These are phyloP conservation scores for Tuctoria greenei DNA, from an alignment of 176 grass and related monocot species.

Conservation along the genomic window DNA sequence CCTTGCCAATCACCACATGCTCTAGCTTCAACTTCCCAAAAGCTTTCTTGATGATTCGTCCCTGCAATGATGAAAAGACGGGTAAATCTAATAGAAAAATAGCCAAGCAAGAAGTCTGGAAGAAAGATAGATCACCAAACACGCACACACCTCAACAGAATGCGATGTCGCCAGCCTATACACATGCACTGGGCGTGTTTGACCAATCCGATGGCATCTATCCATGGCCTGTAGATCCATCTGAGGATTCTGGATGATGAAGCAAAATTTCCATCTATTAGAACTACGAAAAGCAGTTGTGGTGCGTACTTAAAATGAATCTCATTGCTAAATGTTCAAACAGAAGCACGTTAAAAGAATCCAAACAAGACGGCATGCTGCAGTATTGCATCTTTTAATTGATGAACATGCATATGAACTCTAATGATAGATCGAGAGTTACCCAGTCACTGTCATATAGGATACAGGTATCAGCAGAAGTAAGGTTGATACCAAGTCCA, in stretches of 20 bases:
- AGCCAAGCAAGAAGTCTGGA: background rate
- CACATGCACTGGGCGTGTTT: slow-evolving; percentile 84
- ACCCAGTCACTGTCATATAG: slow-evolving; percentile 96
- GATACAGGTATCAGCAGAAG: slow-evolving; percentile 89
- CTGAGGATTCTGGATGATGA: slow-evolving; percentile 79
- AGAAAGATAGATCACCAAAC: background rate
- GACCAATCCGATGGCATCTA: slow-evolving; percentile 93
- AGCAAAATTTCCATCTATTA: slow-evolving; percentile 12
- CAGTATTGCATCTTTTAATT: background rate
- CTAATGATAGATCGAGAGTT: slow-evolving; percentile 16
- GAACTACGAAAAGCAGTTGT: background rate
- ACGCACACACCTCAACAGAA: slow-evolving; percentile 66
- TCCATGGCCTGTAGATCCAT: slow-evolving; percentile 99
- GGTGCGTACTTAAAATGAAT: background rate
- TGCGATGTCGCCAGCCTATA: slow-evolving; percentile 89
- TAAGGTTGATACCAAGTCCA: slow-evolving; percentile 91
- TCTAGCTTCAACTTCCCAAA: slow-evolving; percentile 90
- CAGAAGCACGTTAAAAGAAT: background rate
- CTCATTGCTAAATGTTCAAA: background rate
- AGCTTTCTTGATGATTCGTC: slow-evolving; percentile 81
- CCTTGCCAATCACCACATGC: slow-evolving; percentile 90
- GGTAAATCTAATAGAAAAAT: background rate
- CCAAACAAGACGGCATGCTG: background rate
- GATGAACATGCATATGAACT: background rate
- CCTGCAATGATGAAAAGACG: slow-evolving; percentile 46